These are phyloP conservation scores for Podospora conica DNA, from an alignment of 495 filamentous ascomycete genomes.

Conservation along the genomic window DNA sequence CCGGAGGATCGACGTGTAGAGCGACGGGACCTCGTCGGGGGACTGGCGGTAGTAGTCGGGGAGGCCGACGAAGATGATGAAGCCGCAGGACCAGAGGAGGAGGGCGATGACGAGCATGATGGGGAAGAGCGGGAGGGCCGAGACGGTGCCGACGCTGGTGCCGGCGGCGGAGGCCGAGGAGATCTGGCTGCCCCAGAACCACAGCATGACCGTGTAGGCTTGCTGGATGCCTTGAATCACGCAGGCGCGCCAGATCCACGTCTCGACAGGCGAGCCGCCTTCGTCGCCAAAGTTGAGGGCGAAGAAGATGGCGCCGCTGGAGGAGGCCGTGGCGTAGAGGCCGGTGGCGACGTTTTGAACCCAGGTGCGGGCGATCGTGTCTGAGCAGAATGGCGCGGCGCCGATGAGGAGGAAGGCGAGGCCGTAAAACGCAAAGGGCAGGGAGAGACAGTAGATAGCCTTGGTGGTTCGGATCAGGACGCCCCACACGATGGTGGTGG, in stretches of 20 bases:
- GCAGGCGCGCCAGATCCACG: conserved; percentile 59
- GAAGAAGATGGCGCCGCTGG: conserved; percentile 57
- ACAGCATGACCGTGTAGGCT: conserved; percentile 52
- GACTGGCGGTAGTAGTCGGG: conserved; percentile 60
- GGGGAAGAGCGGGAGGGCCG: conserved; percentile 33
- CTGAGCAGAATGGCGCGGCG: conserved; percentile 46
- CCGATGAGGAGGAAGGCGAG: conserved; percentile 57
- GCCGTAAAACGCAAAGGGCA: conserved; percentile 52
- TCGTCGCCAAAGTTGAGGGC: conserved; percentile 61
- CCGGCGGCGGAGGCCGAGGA: conserved; percentile 15
- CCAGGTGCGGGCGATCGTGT: conserved; percentile 38
- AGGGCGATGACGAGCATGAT: conserved; percentile 45
- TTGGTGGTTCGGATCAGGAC: conserved; percentile 8
- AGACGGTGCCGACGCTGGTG: conserved; percentile 5
- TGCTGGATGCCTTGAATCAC: conserved; percentile 58
- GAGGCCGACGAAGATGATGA: conserved; percentile 49
- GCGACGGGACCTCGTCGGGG: conserved; percentile 59
- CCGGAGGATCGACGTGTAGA: conserved; percentile 48
- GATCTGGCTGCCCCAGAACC: conserved; percentile 53
- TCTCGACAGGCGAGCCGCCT: conserved; percentile 49
- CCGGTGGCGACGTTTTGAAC: conserved; percentile 53
- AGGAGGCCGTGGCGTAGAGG: conserved; percentile 53
- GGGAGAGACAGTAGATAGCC: conserved; percentile 36
- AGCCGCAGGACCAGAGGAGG: conserved; percentile 43
- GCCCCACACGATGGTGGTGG: conserved; percentile 50